Evolutionary conservation across 1,284 basidiomycete species (phyloP).

Genomic region (Pseudozyma sp.): DNA sequence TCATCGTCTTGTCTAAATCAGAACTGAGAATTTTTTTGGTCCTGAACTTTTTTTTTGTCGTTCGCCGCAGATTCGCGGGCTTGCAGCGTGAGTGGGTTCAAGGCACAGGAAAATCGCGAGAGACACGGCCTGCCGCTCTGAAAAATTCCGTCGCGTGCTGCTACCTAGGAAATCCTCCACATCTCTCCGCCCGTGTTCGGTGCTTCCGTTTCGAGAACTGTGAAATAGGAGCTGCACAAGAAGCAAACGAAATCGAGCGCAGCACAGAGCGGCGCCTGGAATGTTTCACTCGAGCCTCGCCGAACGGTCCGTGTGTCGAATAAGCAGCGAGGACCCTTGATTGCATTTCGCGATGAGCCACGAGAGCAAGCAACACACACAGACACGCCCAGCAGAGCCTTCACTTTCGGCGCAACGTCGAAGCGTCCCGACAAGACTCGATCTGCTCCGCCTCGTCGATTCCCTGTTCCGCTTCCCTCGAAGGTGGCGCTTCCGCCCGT

Average conservation of each 20-base stretch:
- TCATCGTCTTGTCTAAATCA: neutral
- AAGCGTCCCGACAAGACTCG: too few species aligned
- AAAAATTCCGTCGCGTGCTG: conserved; percentile 7
- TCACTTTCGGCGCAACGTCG: too few species aligned
- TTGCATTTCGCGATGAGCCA: too few species aligned
- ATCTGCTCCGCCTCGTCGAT: too few species aligned
- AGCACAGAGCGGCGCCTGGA: too few species aligned
- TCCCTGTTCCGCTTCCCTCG: too few species aligned
- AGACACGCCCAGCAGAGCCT: too few species aligned
- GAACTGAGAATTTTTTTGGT: conserved; percentile 1
- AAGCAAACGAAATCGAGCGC: neutral
- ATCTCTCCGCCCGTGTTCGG: conserved; percentile 1
- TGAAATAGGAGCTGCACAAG: neutral
- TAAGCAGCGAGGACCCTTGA: too few species aligned
- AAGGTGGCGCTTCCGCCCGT: neutral
- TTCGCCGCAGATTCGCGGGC: neutral
- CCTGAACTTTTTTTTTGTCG: neutral
- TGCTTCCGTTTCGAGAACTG: neutral
- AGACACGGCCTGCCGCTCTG: neutral
- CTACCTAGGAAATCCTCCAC: conserved; percentile 8
- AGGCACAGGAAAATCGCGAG: conserved; percentile 1
- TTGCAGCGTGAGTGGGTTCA: neutral
- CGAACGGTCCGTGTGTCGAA: too few species aligned
- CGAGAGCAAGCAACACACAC: too few species aligned
- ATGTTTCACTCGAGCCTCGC: too few species aligned